Percentiles rank a stretch among this genome's conserved stretches.
Conservation (phyloP, 2,329 filamentous ascomycete genomes). For the Penicillium nordicum region DNA sequence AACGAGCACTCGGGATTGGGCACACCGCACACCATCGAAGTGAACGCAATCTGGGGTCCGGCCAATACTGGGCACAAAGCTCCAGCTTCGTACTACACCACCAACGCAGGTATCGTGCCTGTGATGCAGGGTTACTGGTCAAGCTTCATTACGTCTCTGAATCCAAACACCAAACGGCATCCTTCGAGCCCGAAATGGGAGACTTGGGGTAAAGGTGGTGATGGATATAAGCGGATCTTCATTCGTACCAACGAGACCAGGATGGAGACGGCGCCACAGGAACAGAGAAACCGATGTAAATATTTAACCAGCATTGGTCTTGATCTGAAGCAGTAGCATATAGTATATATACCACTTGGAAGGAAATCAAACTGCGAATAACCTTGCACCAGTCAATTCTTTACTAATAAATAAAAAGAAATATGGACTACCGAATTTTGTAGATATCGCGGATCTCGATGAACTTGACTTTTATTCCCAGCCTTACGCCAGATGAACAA, state of each 20-base stretch:
- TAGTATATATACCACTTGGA: neutral
- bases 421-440: neutral
- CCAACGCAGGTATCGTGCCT: constrained; percentile 57
- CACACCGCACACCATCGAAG: constrained; percentile 65
- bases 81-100: constrained; percentile 55
- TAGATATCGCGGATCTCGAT: neutral
- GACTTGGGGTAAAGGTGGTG: constrained; percentile 36
- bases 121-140: constrained; percentile 70
- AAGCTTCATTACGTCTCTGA: constrained; percentile 63
- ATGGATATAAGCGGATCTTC: constrained; percentile 38
- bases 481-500: constrained; percentile 19
- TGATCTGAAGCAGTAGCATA: constrained; percentile 45
- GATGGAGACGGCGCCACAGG: constrained; percentile 47
- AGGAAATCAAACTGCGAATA: neutral
- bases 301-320: constrained; percentile 52
- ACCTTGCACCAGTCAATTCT: neutral
- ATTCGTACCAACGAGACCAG: constrained; percentile 44
- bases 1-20: constrained; percentile 56
- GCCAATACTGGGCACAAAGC: constrained; percentile 49
- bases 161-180: constrained; percentile 60
- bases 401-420: neutral
- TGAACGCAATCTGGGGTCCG: constrained; percentile 65
- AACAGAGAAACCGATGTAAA: constrained; percentile 45
- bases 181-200: constrained; percentile 52
- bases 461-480: constrained; percentile 22